These are phyloP conservation scores for Cordyceps tenuipes DNA, from an alignment of 2,329 filamentous ascomycete species.

Conservation along the genomic window DNA sequence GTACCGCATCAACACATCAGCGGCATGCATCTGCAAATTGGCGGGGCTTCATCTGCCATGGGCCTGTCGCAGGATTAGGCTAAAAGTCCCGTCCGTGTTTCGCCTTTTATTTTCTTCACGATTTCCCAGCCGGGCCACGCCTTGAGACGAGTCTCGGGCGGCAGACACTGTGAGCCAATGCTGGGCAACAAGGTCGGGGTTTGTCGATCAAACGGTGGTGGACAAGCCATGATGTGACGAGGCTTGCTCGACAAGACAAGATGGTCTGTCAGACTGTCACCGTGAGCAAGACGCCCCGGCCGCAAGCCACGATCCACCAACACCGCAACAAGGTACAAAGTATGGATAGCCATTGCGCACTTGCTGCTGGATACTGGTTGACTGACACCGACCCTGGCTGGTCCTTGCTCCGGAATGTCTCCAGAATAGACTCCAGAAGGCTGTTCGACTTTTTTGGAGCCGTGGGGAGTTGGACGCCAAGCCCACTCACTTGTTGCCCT, in stretches of 20 bases:
- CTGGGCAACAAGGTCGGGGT: background rate
- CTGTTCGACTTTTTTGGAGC: background rate
- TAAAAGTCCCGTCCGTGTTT: slow-evolving; percentile 7
- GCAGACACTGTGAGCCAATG: background rate
- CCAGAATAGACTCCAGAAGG: background rate
- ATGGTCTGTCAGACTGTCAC: background rate
- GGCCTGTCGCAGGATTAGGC: slow-evolving; percentile 6
- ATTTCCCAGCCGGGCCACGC: background rate
- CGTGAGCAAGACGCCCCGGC: background rate
- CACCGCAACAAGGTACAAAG: background rate
- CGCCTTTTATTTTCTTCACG: background rate
- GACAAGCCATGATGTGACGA: background rate
- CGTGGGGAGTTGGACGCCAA: background rate
- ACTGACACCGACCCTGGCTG: background rate
- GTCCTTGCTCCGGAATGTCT: background rate
- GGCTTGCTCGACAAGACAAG: background rate
- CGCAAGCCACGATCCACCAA: background rate
- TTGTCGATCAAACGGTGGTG: background rate
- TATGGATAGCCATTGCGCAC: background rate
- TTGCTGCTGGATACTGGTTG: background rate
- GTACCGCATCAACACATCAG: background rate
- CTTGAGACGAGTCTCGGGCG: background rate
- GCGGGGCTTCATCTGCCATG: slow-evolving; percentile 5
- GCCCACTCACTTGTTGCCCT: background rate
- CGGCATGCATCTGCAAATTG: slow-evolving; percentile 7